phyloP scores from a whole-genome alignment of 495 filamentous ascomycete genomes.

The Xylaria sp. region DNA sequence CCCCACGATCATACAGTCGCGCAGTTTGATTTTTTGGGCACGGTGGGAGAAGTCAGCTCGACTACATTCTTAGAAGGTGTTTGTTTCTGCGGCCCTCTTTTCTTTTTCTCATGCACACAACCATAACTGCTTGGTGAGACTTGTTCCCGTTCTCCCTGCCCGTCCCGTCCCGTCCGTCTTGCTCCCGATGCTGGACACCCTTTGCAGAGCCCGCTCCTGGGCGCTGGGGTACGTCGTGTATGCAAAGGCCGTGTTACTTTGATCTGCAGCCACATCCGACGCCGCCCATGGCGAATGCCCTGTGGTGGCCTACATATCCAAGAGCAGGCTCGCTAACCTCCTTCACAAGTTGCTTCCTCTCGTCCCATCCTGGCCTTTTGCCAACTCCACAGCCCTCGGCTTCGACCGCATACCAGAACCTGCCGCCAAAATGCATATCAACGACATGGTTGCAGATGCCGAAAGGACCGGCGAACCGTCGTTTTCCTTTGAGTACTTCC shows the following conservation, averaged over 20 bases:
- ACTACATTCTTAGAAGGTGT: neutral
- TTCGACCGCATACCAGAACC: neutral
- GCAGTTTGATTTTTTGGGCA: neutral
- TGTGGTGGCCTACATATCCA: neutral
- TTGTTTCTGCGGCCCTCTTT: conserved; percentile 17
- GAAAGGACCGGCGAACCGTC: conserved; percentile 75
- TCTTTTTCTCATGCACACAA: conserved; percentile 17
- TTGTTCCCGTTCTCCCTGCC: neutral
- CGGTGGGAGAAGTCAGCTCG: neutral
- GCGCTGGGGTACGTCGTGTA: neutral
- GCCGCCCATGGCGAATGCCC: neutral
- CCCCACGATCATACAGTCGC: neutral
- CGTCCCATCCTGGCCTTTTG: conserved; percentile 12
- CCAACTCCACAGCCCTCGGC: neutral
- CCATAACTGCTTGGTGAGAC: conserved; percentile 23
- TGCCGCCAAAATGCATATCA: conserved; percentile 74
- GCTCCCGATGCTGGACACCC: neutral
- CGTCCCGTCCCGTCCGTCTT: too few relatives aligned
- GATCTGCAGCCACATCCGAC: conserved; percentile 12
- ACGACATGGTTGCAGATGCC: conserved; percentile 87
- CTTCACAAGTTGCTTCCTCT: neutral
- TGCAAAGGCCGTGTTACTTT: neutral
- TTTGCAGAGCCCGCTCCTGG: conserved; percentile 3
- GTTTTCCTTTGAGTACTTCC: conserved; percentile 99
- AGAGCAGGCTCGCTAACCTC: conserved; percentile 12